Conservation (phyloP, 768 basidiomycete species). For the Suillus placidus region DNA sequence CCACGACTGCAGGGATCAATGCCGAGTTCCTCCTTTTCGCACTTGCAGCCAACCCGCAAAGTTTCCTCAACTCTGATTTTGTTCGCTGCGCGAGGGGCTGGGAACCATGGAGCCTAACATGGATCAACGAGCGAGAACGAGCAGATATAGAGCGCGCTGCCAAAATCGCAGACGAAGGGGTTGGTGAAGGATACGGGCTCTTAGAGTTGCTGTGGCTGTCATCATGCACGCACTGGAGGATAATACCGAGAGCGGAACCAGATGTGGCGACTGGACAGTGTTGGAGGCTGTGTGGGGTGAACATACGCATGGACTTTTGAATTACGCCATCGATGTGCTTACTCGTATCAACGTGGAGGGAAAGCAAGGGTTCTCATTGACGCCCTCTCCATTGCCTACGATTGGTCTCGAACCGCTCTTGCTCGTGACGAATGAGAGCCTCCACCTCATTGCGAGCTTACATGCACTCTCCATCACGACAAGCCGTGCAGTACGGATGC, state of each 20-base stretch:
- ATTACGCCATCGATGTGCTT: constrained; percentile 57
- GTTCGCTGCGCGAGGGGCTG: constrained; percentile 61
- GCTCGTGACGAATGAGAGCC: constrained; percentile 52
- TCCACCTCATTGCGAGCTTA: constrained; percentile 54
- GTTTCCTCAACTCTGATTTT: constrained; percentile 61
- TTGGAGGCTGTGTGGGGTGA: constrained; percentile 65
- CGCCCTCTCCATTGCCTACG: constrained; percentile 37
- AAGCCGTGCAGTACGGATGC: constrained; percentile 47
- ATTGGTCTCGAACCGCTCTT: constrained; percentile 56
- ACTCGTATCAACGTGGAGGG: constrained; percentile 54
- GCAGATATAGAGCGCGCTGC: constrained; percentile 63
- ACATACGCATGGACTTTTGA: constrained; percentile 55
- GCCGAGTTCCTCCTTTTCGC: constrained; percentile 70
- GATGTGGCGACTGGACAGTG: constrained; percentile 52
- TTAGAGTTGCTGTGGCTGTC: constrained; percentile 66
- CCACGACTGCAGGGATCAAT: constrained; percentile 62
- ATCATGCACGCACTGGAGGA: constrained; percentile 53
- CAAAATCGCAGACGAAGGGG: constrained; percentile 67
- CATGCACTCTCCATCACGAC: constrained; percentile 51
- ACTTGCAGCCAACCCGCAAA: constrained; percentile 60
- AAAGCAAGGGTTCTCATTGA: constrained; percentile 51
- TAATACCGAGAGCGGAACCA: constrained; percentile 36
- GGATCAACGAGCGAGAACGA: constrained; percentile 62
- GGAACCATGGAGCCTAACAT: constrained; percentile 61
- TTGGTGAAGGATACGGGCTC: constrained; percentile 57